Base-by-base conservation (phyloP, 2,329 filamentous ascomycete species). In the Fusarium falciforme region DNA sequence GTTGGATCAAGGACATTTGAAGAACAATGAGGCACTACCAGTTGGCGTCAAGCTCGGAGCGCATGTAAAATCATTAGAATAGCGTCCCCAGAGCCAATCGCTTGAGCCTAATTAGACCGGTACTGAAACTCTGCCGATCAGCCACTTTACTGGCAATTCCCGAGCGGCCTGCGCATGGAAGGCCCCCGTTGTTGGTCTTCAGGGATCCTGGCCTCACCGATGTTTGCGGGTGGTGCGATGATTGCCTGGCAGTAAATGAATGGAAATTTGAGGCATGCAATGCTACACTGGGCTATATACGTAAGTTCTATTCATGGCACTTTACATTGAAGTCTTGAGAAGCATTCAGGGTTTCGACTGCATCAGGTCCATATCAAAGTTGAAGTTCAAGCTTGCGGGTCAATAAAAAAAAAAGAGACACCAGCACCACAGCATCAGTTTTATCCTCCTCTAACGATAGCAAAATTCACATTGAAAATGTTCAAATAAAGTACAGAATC, bases 61-160 rank as follows among this genome's bases (percentile, higher is more conserved):
- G 47, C 47, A 52, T n/a, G 14, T 31, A 52, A 27, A 59, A 59
- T 27, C 33, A 10, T 25, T 38, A 27, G 16, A 38, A 27, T 14
- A n/a, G 35, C 10, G n/a, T 10, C 6, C 33, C 31, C 17, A 17
- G 35, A 38, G 17, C 47, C 47, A 52, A 72, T 72, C 70, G 36
- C 16, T 55, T 62, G 25, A 40, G 27, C 10, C 25, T 61, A 49
- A 72, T 72, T 66, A 72, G 65, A 72, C 22, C 57, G 16, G 20
- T n/a, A 25, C n/a, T 40, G 35, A 29, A 52, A 52, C 47, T 20
- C 17, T 52, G 25, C 47, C 47, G 27, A 52, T 52, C 47, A 52
- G 47, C 47, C 47, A 52, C 47, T 52, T 52, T 31, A 25, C 14
- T 47, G 42, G 22, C 20, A 47, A 47, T 47, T 25, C 42, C 42